These are phyloP conservation scores for Saccharomycopsis schoenii DNA, from an alignment of 805 yeast genomes.

Conservation along the genomic window DNA sequence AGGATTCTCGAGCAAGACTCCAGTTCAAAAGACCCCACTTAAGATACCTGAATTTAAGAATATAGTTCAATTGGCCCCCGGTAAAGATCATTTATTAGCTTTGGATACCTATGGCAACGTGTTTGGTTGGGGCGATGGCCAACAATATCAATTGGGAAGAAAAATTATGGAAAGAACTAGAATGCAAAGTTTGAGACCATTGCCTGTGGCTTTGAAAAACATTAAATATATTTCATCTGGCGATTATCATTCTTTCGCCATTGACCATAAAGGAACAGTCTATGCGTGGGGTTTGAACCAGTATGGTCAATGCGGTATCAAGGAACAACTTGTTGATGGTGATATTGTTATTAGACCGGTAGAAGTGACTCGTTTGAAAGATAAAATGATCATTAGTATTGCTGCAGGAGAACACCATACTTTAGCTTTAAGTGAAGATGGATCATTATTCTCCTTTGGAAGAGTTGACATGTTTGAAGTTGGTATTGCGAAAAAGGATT, in stretches of 20 bases:
- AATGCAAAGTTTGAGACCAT: conserved; percentile 64
- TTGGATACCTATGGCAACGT: conserved; percentile 79
- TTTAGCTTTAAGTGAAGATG: conserved; percentile 59
- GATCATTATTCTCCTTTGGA: conserved; percentile 79
- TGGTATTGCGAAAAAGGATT: conserved; percentile 58
- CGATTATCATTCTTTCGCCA: conserved; percentile 92
- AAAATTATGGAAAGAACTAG: conserved; percentile 72
- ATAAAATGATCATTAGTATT: conserved; percentile 45
- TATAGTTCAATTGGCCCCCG: conserved; percentile 77
- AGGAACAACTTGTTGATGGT: conserved; percentile 75
- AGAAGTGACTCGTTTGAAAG: conserved; percentile 52
- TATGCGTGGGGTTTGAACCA: conserved; percentile 94
- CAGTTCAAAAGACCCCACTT: conserved; percentile 58
- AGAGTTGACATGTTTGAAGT: conserved; percentile 89
- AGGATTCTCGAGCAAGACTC: conserved; percentile 62
- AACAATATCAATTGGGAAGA: conserved; percentile 85
- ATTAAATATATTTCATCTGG: conserved; percentile 82
- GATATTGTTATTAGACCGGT: conserved; percentile 74
- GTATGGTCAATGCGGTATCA: conserved; percentile 89
- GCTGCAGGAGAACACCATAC: conserved; percentile 96
- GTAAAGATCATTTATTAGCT: conserved; percentile 87
- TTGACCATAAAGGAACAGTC: conserved; percentile 60
- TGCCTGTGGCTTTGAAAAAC: conserved; percentile 73
- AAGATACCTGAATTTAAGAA: conserved; percentile 52
- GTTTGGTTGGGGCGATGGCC: conserved; percentile 97